phyloP scores from a whole-genome alignment of 1,284 basidiomycete genomes.

The Vanrija humicola region DNA sequence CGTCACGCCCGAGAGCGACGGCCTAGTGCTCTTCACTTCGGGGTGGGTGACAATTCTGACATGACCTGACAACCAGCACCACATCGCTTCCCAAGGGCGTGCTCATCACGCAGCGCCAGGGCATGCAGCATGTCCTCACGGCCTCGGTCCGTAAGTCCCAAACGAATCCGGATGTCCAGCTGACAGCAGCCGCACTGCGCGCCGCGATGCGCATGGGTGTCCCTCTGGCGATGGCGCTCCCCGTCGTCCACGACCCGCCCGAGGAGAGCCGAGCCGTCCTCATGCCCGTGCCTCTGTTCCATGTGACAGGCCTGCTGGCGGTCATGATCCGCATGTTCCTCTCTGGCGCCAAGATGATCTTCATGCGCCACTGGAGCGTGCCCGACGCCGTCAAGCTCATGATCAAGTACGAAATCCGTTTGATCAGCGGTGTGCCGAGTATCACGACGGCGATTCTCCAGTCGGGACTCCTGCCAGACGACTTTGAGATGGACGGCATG shows the following conservation, averaged over 20 bases:
- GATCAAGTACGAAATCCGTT: constrained; percentile 23
- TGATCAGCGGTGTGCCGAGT: constrained; percentile 32
- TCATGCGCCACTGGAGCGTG: constrained; percentile 35
- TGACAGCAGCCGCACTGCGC: constrained; percentile 2
- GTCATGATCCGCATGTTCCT: constrained; percentile 29
- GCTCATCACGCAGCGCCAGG: constrained; percentile 14
- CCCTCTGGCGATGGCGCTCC: constrained; percentile 9
- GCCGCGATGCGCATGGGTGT: constrained; percentile 33
- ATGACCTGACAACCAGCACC: constrained; percentile 4
- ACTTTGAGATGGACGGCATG: constrained; percentile 26
- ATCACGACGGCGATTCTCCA: constrained; percentile 32
- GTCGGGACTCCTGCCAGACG: constrained; percentile 22
- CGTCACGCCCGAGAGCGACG: constrained; percentile 33
- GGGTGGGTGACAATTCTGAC: background rate
- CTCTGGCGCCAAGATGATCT: constrained; percentile 32
- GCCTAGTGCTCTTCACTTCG: constrained; percentile 40
- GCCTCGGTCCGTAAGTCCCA: constrained; percentile 4
- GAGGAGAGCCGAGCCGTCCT: constrained; percentile 9
- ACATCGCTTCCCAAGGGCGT: constrained; percentile 17
- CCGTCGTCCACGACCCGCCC: constrained; percentile 11
- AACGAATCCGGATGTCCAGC: background rate
- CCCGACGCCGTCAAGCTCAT: constrained; percentile 32
- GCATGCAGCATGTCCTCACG: constrained; percentile 8
- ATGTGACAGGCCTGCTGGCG: constrained; percentile 43
- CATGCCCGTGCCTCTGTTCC: constrained; percentile 42